Conservation (phyloP, 2,329 filamentous ascomycete species). For the Aspergillus pseudoterreus region DNA sequence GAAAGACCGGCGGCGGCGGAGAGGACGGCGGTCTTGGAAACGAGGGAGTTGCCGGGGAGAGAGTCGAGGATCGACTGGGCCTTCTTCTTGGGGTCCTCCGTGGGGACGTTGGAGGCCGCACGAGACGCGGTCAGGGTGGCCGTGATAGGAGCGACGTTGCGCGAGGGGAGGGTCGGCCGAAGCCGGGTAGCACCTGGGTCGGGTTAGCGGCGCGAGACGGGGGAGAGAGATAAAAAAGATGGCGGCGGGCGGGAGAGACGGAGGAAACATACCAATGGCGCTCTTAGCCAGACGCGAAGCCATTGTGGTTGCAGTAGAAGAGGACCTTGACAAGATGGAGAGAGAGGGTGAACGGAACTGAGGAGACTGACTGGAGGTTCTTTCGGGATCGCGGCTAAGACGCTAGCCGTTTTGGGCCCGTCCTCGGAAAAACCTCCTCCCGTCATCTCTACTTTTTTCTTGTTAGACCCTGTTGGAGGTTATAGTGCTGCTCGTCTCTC, state of each 20-base stretch:
- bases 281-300: constrained; percentile 95
- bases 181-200: constrained; percentile 79
- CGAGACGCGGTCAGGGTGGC: constrained; percentile 65
- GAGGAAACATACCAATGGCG: constrained; percentile 74
- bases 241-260: constrained; percentile 16
- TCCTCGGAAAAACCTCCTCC: constrained; percentile 31
- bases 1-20: constrained; percentile 87
- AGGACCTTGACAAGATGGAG: constrained; percentile 44
- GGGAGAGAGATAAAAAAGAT: not conserved
- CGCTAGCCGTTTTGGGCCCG: constrained; percentile 30
- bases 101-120: constrained; percentile 71
- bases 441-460: constrained; percentile 15
- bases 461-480: no score
- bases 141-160: constrained; percentile 70
- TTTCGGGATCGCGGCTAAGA: constrained; percentile 31
- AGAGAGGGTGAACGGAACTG: constrained; percentile 37
- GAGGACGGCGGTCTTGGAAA: constrained; percentile 96
- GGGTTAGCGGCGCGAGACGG: constrained; percentile 31
- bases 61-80: constrained; percentile 92
- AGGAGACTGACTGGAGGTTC: constrained; percentile 34
- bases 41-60: constrained; percentile 83
- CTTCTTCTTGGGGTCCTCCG: constrained; percentile 92
- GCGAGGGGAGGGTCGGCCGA: constrained; percentile 74
- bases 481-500: not conserved
- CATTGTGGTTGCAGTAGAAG: constrained; percentile 69